Percentiles rank a stretch among this genome's conserved stretches.
These are phyloP conservation scores for Cercospora sp. DNA, from an alignment of 2,329 filamentous ascomycete genomes.

Conservation along the genomic window DNA sequence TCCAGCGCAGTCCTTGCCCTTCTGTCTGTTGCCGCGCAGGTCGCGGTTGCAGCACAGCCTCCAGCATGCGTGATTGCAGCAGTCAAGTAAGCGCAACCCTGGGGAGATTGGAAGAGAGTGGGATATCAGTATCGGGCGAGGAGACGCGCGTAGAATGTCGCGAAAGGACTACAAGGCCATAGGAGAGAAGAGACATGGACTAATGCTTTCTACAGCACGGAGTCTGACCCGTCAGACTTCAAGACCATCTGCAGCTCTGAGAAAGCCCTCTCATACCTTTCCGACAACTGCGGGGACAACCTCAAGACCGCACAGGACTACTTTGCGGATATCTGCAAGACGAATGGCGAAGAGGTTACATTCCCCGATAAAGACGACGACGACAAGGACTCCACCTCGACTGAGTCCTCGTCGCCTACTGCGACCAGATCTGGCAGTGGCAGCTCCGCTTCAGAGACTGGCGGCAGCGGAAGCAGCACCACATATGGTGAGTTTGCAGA, in stretches of 20 bases:
- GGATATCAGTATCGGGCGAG: constrained; percentile 6
- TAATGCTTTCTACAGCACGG: constrained; percentile 30
- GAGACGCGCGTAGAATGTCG: background rate
- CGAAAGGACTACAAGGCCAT: background rate
- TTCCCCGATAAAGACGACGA: background rate
- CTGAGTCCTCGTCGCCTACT: constrained; percentile 16
- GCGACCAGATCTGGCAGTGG: constrained; percentile 21
- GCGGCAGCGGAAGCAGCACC: constrained; percentile 9
- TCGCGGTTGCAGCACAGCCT: constrained; percentile 44
- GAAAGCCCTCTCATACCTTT: constrained; percentile 33
- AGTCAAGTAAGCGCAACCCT: constrained; percentile 47
- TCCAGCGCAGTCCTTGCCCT: constrained; percentile 46
- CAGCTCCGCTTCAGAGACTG: constrained; percentile 10
- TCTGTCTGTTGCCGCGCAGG: constrained; percentile 47
- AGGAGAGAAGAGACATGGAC: too few relatives aligned
- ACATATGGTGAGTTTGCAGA: constrained; percentile 15
- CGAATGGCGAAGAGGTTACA: constrained; percentile 34
- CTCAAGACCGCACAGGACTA: constrained; percentile 33
- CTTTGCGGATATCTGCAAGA: constrained; percentile 37
- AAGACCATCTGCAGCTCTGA: constrained; percentile 37
- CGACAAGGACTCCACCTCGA: background rate
- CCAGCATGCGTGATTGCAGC: constrained; percentile 54
- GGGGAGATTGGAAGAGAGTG: background rate
- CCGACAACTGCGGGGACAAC: constrained; percentile 35
- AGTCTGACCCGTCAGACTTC: constrained; percentile 37